Conservation (phyloP, 768 basidiomycete species). For the Suillus paluster region DNA sequence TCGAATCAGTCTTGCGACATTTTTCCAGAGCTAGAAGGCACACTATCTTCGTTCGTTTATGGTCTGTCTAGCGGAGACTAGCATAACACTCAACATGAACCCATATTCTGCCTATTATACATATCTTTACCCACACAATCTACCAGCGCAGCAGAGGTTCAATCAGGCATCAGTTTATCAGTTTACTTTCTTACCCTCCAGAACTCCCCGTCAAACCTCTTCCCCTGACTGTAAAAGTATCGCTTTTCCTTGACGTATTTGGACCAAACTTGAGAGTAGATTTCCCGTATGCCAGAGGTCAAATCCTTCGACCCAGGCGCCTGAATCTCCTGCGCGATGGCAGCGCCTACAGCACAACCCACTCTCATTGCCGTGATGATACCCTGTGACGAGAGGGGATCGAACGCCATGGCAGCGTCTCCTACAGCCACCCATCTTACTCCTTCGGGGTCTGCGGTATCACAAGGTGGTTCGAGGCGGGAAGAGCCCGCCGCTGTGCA, state of each 20-base stretch:
- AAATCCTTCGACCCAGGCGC: not conserved
- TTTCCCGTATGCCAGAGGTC: not conserved
- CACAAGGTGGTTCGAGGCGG: slow-evolving; percentile 25
- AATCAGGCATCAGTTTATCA: not conserved
- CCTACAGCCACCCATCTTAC: slow-evolving; percentile 40
- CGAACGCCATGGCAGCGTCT: slow-evolving; percentile 43
- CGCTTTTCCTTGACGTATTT: slow-evolving; percentile 6
- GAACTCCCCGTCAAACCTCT: slow-evolving; percentile 10
- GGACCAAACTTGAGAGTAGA: slow-evolving; percentile 11
- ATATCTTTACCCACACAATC: too few relatives aligned
- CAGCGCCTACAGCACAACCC: slow-evolving; percentile 30
- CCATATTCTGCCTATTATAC: not conserved
- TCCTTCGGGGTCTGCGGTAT: slow-evolving; percentile 8
- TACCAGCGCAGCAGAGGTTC: not conserved
- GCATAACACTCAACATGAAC: too few relatives aligned
- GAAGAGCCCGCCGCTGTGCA: slow-evolving; percentile 38
- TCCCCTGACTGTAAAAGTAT: slow-evolving; percentile 8
- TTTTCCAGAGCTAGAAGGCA: too few relatives aligned
- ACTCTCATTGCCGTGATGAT: slow-evolving; percentile 41
- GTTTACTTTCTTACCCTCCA: slow-evolving; percentile 6
- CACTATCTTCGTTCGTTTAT: too few relatives aligned
- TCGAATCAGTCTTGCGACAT: too few relatives aligned
- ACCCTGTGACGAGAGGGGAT: slow-evolving; percentile 45
- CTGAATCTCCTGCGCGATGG: slow-evolving; percentile 6
- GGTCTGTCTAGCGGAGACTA: too few relatives aligned